A percentile compares a stretch with the other conserved stretches of the same genome.
Conservation (phyloP, 768 basidiomycete species). For the Collybiopsis luxurians region DNA sequence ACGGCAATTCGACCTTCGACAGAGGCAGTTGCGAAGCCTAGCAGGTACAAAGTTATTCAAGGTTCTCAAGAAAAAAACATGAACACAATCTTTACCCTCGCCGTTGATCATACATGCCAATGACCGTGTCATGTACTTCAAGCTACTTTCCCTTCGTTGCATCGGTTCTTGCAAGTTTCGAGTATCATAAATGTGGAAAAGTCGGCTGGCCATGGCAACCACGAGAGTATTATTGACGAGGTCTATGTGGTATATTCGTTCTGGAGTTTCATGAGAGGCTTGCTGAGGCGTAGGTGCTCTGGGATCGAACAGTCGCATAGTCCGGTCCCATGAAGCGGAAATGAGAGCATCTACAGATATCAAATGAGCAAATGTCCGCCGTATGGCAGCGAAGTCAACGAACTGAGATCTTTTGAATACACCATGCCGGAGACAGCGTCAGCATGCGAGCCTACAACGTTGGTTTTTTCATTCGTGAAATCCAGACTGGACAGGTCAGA, state of each 20-base stretch:
- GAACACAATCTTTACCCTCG: conserved; percentile 53
- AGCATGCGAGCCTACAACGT: conserved; percentile 76
- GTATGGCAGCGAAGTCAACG: conserved; percentile 18
- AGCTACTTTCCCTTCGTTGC: conserved; percentile 85
- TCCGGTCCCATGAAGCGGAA: conserved; percentile 91
- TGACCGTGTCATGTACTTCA: conserved; percentile 93
- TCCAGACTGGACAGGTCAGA: conserved; percentile 58
- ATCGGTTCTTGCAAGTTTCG: conserved; percentile 72
- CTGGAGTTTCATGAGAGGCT: conserved; percentile 66
- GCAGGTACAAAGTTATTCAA: background rate
- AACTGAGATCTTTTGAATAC: conserved; percentile 64
- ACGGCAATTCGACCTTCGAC: conserved; percentile 97
- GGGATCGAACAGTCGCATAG: conserved; percentile 86
- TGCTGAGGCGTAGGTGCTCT: conserved; percentile 56
- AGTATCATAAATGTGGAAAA: conserved; percentile 88
- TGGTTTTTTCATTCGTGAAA: conserved; percentile 66
- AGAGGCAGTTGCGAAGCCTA: conserved; percentile 90
- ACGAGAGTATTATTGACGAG: conserved; percentile 77
- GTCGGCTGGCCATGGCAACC: conserved; percentile 88
- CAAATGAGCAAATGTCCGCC: background rate
- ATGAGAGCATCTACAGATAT: conserved; percentile 60
- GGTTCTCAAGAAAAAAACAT: background rate
- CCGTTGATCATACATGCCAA: conserved; percentile 93
- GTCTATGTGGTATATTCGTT: conserved; percentile 85
- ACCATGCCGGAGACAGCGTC: conserved; percentile 79